Evolutionary conservation across 352 stramenopile genomes (phyloP).

Genomic region (Sclerospora graminicola): DNA sequence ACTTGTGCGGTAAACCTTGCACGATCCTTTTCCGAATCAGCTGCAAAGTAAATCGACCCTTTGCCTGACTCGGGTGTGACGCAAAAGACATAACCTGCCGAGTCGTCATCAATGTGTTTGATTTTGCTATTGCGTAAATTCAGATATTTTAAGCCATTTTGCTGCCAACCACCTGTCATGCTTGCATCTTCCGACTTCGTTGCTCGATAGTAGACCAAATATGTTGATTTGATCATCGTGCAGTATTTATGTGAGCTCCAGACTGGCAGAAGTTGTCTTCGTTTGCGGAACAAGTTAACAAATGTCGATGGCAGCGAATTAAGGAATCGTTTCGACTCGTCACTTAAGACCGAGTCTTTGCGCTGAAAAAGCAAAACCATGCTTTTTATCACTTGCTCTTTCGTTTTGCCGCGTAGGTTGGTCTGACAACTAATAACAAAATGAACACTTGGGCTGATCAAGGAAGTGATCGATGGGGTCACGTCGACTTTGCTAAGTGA

Average conservation of each 20-base stretch:
- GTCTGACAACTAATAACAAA: slow-evolving; percentile 10
- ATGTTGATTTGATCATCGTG: slow-evolving; percentile 83
- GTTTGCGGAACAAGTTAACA: slow-evolving; percentile 80
- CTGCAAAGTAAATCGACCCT: slow-evolving; percentile 60
- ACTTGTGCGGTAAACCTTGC: slow-evolving; percentile 61
- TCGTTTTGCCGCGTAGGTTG: not conserved
- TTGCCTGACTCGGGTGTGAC: slow-evolving; percentile 60
- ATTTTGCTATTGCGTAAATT: slow-evolving; percentile 70
- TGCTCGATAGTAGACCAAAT: slow-evolving; percentile 74
- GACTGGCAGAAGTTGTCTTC: slow-evolving; percentile 61
- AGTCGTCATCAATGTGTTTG: slow-evolving; percentile 72
- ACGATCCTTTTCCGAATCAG: slow-evolving; percentile 77
- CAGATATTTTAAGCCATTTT: slow-evolving; percentile 55
- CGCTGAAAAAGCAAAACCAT: slow-evolving; percentile 80
- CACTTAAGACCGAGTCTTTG: slow-evolving; percentile 55
- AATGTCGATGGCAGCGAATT: slow-evolving; percentile 78
- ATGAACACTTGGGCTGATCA: slow-evolving; percentile 3
- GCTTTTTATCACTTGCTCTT: not conserved
- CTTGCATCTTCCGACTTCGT: slow-evolving; percentile 38
- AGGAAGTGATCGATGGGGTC: slow-evolving; percentile 6
- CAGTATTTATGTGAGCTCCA: slow-evolving; percentile 84
- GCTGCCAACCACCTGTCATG: slow-evolving; percentile 13
- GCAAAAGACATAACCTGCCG: slow-evolving; percentile 66
- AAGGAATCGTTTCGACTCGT: slow-evolving; percentile 77
- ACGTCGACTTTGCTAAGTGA: slow-evolving; percentile 15